Percentiles rank a stretch among this genome's conserved stretches.
phyloP scores from a whole-genome alignment of 2,329 filamentous ascomycete species.

The Scopulariopsis brevicaulis region DNA sequence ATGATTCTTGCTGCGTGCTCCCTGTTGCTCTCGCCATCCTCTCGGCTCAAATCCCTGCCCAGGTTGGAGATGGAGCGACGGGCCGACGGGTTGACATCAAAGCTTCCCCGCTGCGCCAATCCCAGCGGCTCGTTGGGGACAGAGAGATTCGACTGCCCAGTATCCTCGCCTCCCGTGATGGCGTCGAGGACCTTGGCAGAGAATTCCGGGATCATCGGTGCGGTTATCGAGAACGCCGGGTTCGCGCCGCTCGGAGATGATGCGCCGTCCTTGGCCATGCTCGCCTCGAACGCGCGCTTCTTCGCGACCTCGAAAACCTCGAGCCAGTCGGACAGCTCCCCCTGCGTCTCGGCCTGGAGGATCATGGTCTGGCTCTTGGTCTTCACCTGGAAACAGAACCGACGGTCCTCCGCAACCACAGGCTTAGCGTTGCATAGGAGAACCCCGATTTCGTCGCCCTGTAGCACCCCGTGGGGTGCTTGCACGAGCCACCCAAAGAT shows the following conservation, averaged over 20 bases:
- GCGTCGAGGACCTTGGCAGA: slow-evolving; percentile 68
- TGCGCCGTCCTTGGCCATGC: slow-evolving; percentile 37
- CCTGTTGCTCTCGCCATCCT: slow-evolving; percentile 63
- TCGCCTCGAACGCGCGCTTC: slow-evolving; percentile 76
- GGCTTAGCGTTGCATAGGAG: slow-evolving; percentile 87
- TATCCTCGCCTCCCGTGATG: slow-evolving; percentile 28
- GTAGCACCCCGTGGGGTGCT: slow-evolving; percentile 74
- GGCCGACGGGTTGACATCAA: slow-evolving; percentile 47
- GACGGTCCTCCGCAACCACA: slow-evolving; percentile 80
- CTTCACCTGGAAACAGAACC: slow-evolving; percentile 98
- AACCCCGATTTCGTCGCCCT: slow-evolving; percentile 93
- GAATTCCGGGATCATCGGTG: slow-evolving; percentile 81
- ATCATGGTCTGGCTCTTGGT: slow-evolving; percentile 88
- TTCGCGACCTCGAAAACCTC: slow-evolving; percentile 90
- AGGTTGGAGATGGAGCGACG: slow-evolving; percentile 46
- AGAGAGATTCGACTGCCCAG: slow-evolving; percentile 24
- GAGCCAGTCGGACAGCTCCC: slow-evolving; percentile 89
- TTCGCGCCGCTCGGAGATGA: slow-evolving; percentile 40
- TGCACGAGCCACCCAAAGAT: slow-evolving; percentile 94
- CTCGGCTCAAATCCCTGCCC: slow-evolving; percentile 34
- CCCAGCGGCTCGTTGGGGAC: slow-evolving; percentile 25
- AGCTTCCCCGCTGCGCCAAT: slow-evolving; percentile 51
- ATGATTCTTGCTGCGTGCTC: slow-evolving; percentile 85
- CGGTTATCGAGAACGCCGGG: slow-evolving; percentile 85
- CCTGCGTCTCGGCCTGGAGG: slow-evolving; percentile 86